A percentile compares a stretch with the other conserved stretches of the same genome.
Evolutionary conservation across 441 rosid genomes (phyloP).

Genomic region (Theobroma grandiflorum): DNA sequence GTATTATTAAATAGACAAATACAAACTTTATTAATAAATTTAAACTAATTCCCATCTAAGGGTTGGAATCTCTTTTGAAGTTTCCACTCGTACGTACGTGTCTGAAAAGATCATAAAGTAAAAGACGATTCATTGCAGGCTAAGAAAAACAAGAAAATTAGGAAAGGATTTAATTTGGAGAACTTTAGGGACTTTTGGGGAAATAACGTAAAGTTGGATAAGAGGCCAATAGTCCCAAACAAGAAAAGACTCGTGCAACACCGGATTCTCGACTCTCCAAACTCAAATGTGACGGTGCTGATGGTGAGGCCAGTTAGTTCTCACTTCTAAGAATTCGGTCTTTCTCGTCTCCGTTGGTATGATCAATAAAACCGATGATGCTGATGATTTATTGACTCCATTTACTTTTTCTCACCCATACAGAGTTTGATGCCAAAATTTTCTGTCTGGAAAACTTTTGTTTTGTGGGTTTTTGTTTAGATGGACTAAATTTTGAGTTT

Average conservation of each 20-base stretch:
- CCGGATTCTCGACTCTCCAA: neutral
- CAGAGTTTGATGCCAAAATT: neutral
- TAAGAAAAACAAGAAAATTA: neutral
- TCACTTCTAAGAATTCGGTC: neutral
- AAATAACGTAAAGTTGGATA: neutral
- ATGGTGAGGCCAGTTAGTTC: neutral
- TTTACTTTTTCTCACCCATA: neutral
- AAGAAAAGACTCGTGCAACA: neutral
- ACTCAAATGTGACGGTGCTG: neutral
- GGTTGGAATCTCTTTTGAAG: no score
- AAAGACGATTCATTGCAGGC: no score
- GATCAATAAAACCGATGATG: slow-evolving; percentile 5
- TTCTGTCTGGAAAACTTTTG: neutral
- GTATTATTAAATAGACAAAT: no score
- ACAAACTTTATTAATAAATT: no score
- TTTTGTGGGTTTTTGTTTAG: neutral
- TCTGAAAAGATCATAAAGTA: no score
- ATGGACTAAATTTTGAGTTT: neutral
- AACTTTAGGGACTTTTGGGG: neutral
- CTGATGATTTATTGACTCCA: neutral
- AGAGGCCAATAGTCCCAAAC: neutral
- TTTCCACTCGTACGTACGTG: no score
- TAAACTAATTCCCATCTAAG: no score
- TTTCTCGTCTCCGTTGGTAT: slow-evolving; percentile 10
- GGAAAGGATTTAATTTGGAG: neutral